A percentile compares a stretch with the other conserved stretches of the same genome.
phyloP scores from a whole-genome alignment of 768 basidiomycete species.

The Rhodotorula sphaerocarpa region DNA sequence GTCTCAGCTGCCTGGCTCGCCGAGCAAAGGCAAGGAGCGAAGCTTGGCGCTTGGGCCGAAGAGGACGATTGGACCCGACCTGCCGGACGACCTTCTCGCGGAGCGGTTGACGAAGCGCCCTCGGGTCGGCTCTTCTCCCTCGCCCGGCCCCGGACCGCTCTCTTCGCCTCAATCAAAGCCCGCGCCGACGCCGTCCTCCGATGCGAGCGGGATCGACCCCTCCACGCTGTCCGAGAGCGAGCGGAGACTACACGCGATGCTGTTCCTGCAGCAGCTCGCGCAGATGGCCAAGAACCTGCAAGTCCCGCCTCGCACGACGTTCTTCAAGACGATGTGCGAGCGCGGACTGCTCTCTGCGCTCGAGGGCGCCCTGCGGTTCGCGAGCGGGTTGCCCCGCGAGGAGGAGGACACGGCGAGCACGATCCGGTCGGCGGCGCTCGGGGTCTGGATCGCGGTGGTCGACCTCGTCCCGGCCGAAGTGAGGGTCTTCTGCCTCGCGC shows the following conservation, averaged over 20 bases:
- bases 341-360: constrained; percentile 81
- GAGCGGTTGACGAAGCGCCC: constrained; percentile 11
- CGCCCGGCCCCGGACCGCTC: not conserved
- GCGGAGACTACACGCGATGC: constrained; percentile 61
- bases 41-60: constrained; percentile 26
- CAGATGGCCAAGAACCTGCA: constrained; percentile 96
- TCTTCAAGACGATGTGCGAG: constrained; percentile 81
- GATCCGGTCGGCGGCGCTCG: constrained; percentile 74
- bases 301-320: constrained; percentile 67
- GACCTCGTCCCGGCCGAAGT: constrained; percentile 88
- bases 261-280: constrained; percentile 83
- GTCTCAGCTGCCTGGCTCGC: not conserved
- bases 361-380: constrained; percentile 70
- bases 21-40: constrained; percentile 28
- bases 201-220: not conserved
- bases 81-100: constrained; percentile 1
- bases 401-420: constrained; percentile 48
- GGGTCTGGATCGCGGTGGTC: constrained; percentile 71
- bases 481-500: constrained; percentile 60
- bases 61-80: constrained; percentile 40
- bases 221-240: not conserved
- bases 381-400: constrained; percentile 40
- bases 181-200: not conserved
- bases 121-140: not conserved
- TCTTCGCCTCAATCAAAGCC: no score